phyloP scores from a whole-genome alignment of 1,139 yeast genomes.

The Scheffersomyces segobiensis region DNA sequence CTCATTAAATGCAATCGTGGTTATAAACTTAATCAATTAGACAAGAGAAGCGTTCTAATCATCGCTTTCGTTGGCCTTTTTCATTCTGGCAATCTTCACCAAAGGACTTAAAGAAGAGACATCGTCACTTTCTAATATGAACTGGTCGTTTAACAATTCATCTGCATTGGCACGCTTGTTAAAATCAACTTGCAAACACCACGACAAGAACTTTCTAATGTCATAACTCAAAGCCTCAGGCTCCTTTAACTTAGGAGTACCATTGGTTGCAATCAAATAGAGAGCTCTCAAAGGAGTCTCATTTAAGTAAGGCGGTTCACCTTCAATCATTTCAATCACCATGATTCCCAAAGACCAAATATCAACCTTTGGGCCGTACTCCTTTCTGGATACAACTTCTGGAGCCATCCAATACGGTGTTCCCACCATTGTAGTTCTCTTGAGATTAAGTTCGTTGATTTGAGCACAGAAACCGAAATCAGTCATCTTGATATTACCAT shows the following conservation, averaged over 20 bases:
- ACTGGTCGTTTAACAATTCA: conserved; percentile 70
- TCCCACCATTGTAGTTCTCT: conserved; percentile 98
- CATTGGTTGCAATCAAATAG: conserved; percentile 91
- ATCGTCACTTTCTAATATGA: conserved; percentile 71
- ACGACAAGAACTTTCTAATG: conserved; percentile 67
- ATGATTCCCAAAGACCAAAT: conserved; percentile 97
- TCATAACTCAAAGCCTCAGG: conserved; percentile 74
- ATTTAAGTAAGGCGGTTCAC: conserved; percentile 96
- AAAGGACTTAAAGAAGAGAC: conserved; percentile 80
- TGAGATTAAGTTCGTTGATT: conserved; percentile 78
- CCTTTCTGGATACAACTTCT: conserved; percentile 90
- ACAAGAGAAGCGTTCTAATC: conserved; percentile 16
- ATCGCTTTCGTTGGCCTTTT: conserved; percentile 57
- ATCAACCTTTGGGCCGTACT: conserved; percentile 96
- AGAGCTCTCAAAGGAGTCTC: conserved; percentile 93
- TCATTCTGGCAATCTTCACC: conserved; percentile 83
- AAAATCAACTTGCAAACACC: conserved; percentile 84
- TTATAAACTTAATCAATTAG: background rate
- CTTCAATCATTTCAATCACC: conserved; percentile 98
- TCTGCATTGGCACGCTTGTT: conserved; percentile 82
- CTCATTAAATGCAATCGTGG: background rate
- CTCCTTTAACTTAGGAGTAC: conserved; percentile 90
- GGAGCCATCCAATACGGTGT: conserved; percentile 99
- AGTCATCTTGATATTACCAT: conserved; percentile 88
- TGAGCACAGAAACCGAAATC: conserved; percentile 96